Conservation (phyloP, 164 flowering plant genomes). For the Saururus chinensis region DNA sequence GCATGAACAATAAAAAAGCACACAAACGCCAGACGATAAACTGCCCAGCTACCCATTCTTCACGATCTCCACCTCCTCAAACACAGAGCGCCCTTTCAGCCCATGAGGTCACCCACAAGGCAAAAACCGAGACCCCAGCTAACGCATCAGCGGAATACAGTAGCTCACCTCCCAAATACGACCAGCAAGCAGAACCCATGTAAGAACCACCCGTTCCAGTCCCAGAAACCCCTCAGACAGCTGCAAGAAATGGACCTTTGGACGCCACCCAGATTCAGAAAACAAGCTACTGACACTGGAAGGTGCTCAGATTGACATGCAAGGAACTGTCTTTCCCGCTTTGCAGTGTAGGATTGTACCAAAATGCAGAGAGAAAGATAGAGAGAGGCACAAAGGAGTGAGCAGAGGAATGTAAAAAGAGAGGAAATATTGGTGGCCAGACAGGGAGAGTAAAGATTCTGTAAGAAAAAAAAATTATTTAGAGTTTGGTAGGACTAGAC, state of each 20-base stretch:
- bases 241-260: neutral
- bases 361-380: too few relatives aligned
- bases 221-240: neutral
- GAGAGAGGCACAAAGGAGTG: neutral
- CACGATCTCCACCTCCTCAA: neutral
- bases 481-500: neutral
- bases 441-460: neutral
- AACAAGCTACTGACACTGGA: neutral
- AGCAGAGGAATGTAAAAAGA: neutral
- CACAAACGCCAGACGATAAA: neutral
- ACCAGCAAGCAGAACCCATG: neutral
- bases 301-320: too few relatives aligned
- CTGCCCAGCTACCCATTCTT: conserved; percentile 3
- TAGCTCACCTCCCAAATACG: too few relatives aligned
- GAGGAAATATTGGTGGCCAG: neutral
- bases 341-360: too few relatives aligned
- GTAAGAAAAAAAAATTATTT: neutral
- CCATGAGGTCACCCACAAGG: neutral
- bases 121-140: neutral
- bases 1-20: neutral
- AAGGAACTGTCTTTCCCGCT: too few relatives aligned
- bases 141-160: neutral
- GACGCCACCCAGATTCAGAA: too few relatives aligned
- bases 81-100: neutral
- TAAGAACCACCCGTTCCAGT: neutral